Percentiles rank a stretch among this genome's conserved stretches.
Conservation (phyloP, 805 yeast species). For the Maudiozyma saulgeensis region DNA sequence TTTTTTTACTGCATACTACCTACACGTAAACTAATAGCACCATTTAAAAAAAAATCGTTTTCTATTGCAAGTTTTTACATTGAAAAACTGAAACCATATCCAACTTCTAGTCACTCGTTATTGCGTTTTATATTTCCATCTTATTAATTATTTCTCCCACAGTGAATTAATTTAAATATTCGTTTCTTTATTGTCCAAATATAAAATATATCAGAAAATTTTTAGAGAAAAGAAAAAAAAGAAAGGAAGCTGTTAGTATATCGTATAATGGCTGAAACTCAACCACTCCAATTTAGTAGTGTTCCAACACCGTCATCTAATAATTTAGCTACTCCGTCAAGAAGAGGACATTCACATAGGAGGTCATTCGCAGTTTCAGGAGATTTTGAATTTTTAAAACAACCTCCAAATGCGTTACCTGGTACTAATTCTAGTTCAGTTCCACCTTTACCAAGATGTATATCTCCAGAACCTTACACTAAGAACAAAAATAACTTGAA, state of each 20-base stretch:
- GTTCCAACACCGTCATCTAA: slow-evolving; percentile 6
- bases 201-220: too few relatives aligned
- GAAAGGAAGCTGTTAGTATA: neutral
- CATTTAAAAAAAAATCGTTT: neutral
- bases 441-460: slow-evolving; percentile 10
- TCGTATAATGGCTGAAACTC: slow-evolving; percentile 12
- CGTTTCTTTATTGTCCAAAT: too few relatives aligned
- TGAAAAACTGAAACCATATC: too few relatives aligned
- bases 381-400: slow-evolving; percentile 52
- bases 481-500: neutral
- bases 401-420: slow-evolving; percentile 7
- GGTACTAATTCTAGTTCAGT: slow-evolving; percentile 3
- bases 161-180: too few relatives aligned
- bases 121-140: too few relatives aligned
- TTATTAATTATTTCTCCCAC: too few relatives aligned
- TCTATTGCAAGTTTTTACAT: neutral
- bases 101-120: too few relatives aligned
- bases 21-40: too few relatives aligned
- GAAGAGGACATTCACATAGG: slow-evolving; percentile 65
- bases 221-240: too few relatives aligned
- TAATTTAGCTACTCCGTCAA: slow-evolving; percentile 22
- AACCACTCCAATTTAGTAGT: slow-evolving; percentile 11
- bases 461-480: slow-evolving; percentile 3
- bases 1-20: too few relatives aligned
- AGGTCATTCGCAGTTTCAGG: slow-evolving; percentile 85